Evolutionary conservation across 2,329 filamentous ascomycete genomes (phyloP).

Genomic region (Fusarium torreyae): DNA sequence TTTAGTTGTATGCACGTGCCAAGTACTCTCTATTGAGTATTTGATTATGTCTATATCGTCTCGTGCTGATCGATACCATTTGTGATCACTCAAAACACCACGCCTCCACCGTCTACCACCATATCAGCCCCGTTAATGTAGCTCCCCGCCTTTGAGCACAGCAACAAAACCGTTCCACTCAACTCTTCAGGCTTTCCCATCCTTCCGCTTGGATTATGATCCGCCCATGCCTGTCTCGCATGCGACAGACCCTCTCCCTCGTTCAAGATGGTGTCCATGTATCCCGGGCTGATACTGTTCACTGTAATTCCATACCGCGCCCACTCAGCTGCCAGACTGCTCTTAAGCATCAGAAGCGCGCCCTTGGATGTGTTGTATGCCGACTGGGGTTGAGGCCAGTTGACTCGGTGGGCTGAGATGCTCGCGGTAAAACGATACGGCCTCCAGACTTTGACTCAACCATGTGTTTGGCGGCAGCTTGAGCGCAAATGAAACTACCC

Average conservation of each 20-base stretch:
- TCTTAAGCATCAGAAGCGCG: constrained; percentile 74
- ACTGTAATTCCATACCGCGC: constrained; percentile 77
- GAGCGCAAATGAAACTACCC: constrained; percentile 78
- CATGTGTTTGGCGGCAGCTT: constrained; percentile 73
- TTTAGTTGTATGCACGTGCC: too few species aligned
- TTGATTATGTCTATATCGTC: not conserved
- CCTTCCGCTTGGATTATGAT: constrained; percentile 73
- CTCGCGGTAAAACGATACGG: constrained; percentile 76
- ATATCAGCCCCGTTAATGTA: constrained; percentile 78
- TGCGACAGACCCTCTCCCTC: constrained; percentile 67
- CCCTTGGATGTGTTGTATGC: constrained; percentile 83
- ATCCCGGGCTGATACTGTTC: constrained; percentile 79
- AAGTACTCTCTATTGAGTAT: too few species aligned
- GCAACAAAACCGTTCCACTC: constrained; percentile 70
- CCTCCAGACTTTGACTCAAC: constrained; percentile 66
- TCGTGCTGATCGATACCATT: not conserved
- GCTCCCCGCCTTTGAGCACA: constrained; percentile 71
- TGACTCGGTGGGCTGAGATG: constrained; percentile 78
- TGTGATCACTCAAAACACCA: constrained; percentile 7
- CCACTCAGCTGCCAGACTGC: constrained; percentile 72
- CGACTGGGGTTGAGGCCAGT: constrained; percentile 80
- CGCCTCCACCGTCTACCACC: constrained; percentile 70
- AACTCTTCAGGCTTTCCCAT: constrained; percentile 76
- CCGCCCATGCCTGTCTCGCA: constrained; percentile 67
- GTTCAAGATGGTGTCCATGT: constrained; percentile 83